Conservation (phyloP, 2,329 filamentous ascomycete species). For the Trichoderma koningii region DNA sequence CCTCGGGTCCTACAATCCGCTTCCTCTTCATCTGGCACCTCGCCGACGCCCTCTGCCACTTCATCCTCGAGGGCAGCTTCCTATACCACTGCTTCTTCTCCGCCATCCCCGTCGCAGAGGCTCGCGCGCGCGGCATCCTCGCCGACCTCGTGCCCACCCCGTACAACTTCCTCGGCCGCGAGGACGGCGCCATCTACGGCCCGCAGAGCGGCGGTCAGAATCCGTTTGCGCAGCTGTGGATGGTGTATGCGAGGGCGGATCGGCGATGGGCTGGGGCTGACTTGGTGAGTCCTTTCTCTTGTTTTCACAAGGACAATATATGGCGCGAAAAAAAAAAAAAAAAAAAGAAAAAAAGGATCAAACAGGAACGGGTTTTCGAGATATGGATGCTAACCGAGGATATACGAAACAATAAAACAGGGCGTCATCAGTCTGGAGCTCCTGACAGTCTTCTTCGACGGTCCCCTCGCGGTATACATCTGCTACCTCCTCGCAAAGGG, state of each 20-base stretch:
- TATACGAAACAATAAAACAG: constrained; percentile 39
- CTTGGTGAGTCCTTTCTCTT: constrained; percentile 45
- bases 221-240: constrained; percentile 63
- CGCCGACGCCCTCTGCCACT: constrained; percentile 89
- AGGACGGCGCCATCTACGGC: constrained; percentile 54
- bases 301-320: background rate
- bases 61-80: constrained; percentile 87
- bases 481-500: constrained; percentile 61
- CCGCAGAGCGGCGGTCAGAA: constrained; percentile 58
- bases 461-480: constrained; percentile 60
- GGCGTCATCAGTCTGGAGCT: constrained; percentile 66
- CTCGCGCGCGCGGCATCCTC: constrained; percentile 41
- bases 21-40: constrained; percentile 92
- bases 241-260: constrained; percentile 68
- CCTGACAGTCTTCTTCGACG: constrained; percentile 64
- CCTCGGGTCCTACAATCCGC: constrained; percentile 54
- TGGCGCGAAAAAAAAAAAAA: too few species aligned
- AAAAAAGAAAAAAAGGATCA: too few species aligned
- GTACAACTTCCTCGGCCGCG: constrained; percentile 54
- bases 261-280: constrained; percentile 65
- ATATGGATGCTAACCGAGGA: constrained; percentile 16
- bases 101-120: constrained; percentile 41
- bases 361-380: too few species aligned
- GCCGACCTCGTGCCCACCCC: constrained; percentile 50
- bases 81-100: constrained; percentile 92